phyloP scores from a whole-genome alignment of 352 stramenopile genomes.

The Phytophthora sp. region DNA sequence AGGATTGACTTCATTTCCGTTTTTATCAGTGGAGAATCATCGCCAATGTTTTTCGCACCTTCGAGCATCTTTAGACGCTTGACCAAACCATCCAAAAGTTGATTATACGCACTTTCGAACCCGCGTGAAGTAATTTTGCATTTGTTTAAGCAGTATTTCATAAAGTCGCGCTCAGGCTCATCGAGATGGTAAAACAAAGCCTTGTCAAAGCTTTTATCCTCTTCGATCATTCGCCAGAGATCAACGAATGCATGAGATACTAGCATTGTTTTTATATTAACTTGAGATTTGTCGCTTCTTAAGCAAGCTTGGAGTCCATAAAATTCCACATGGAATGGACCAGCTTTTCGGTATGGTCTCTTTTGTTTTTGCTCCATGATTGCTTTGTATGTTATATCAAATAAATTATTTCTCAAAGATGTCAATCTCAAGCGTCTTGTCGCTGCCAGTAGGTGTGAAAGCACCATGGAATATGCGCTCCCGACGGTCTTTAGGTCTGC shows the following conservation, averaged over 20 bases:
- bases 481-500: neutral
- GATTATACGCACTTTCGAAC: conserved; percentile 11
- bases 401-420: conserved; percentile 3
- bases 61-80: neutral
- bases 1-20: conserved; percentile 5
- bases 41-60: neutral
- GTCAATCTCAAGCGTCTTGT: conserved; percentile 4
- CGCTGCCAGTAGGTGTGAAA: neutral
- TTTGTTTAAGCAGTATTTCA: conserved; percentile 2
- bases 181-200: neutral
- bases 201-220: neutral
- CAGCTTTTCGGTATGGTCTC: conserved; percentile 4
- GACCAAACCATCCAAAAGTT: neutral
- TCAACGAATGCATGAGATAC: conserved; percentile 7
- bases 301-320: conserved; percentile 3
- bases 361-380: conserved; percentile 8
- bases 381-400: conserved; percentile 1
- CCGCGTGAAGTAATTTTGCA: conserved; percentile 3
- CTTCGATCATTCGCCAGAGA: neutral
- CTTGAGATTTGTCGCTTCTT: neutral
- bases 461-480: conserved; percentile 6
- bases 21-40: neutral
- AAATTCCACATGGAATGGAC: neutral
- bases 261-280: conserved; percentile 7
- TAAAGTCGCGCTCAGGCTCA: conserved; percentile 9